These are phyloP conservation scores for Microdochium bolleyi DNA, from an alignment of 2,329 filamentous ascomycete genomes.

Conservation along the genomic window DNA sequence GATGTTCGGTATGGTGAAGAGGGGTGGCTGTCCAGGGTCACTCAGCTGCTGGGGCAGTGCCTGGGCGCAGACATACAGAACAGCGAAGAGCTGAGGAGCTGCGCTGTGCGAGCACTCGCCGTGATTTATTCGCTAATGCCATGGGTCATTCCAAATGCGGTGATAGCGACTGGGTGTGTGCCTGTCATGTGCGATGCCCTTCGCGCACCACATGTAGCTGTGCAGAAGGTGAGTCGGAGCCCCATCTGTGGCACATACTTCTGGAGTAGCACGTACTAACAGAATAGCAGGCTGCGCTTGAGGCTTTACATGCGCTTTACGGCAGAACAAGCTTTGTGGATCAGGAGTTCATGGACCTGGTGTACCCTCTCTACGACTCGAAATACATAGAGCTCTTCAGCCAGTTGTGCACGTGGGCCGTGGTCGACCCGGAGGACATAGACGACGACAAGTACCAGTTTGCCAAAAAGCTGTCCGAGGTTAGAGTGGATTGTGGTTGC, in stretches of 20 bases:
- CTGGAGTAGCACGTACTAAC: conserved; percentile 1
- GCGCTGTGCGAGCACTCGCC: conserved; percentile 68
- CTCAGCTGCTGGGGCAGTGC: conserved; percentile 66
- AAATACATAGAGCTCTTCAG: conserved; percentile 64
- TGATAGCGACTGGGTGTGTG: conserved; percentile 64
- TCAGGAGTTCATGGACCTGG: conserved; percentile 69
- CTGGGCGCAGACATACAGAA: conserved; percentile 56
- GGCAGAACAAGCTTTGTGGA: conserved; percentile 65
- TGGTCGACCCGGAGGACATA: conserved; percentile 71
- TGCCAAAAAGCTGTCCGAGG: conserved; percentile 90
- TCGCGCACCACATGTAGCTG: conserved; percentile 58
- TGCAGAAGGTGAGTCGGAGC: conserved; percentile 57
- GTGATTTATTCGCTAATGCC: conserved; percentile 72
- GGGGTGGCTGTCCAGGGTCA: conserved; percentile 79
- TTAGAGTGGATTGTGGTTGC: conserved; percentile 26
- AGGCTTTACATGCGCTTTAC: conserved; percentile 79
- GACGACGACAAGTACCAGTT: conserved; percentile 89
- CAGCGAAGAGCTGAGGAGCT: conserved; percentile 59
- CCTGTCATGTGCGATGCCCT: conserved; percentile 64
- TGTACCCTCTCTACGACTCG: conserved; percentile 71
- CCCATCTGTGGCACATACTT: background rate
- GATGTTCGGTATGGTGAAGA: conserved; percentile 71
- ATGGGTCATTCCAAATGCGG: conserved; percentile 82
- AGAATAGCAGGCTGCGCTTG: conserved; percentile 59
- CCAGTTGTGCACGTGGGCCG: conserved; percentile 71